Percentiles rank a stretch among this genome's conserved stretches.
Conservation (phyloP, 352 stramenopile genomes). For the Phytophthora ohioensis region DNA sequence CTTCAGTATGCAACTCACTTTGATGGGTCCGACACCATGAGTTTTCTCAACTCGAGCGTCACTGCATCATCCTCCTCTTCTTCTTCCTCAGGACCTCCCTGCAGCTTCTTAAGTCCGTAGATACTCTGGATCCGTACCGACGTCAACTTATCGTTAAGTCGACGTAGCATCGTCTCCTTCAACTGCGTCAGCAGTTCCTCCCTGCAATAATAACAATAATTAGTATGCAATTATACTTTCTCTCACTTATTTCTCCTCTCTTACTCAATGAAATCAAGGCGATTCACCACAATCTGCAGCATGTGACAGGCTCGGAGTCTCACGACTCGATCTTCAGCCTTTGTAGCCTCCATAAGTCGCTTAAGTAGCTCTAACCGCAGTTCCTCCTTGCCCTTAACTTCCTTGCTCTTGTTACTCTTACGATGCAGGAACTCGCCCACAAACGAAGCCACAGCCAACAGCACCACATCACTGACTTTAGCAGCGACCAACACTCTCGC, state of each 20-base stretch:
- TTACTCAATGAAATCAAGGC: constrained; percentile 65
- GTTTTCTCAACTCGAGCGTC: constrained; percentile 53
- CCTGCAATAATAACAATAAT: constrained; percentile 27
- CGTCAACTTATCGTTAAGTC: constrained; percentile 72
- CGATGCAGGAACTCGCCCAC: constrained; percentile 57
- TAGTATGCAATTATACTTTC: not conserved
- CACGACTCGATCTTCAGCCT: constrained; percentile 69
- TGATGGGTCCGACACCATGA: constrained; percentile 75
- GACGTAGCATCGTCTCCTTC: constrained; percentile 50
- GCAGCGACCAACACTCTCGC: constrained; percentile 57
- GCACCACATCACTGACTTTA: constrained; percentile 52
- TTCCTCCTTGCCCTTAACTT: constrained; percentile 42
- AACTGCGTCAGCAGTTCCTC: constrained; percentile 50
- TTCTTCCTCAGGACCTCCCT: constrained; percentile 44
- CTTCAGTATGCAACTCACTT: constrained; percentile 52
- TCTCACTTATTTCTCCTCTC: not conserved
- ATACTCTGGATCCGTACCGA: constrained; percentile 69
- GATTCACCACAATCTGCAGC: constrained; percentile 66
- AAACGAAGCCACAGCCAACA: constrained; percentile 62
- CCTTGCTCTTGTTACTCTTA: constrained; percentile 34
- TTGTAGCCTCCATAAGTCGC: constrained; percentile 57
- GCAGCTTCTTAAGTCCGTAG: constrained; percentile 67
- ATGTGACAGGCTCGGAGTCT: constrained; percentile 68
- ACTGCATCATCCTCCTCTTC: constrained; percentile 53
- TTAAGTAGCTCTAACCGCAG: constrained; percentile 59